Conservation (phyloP, 306 rosid species). For the Lathyrus oleraceus region DNA sequence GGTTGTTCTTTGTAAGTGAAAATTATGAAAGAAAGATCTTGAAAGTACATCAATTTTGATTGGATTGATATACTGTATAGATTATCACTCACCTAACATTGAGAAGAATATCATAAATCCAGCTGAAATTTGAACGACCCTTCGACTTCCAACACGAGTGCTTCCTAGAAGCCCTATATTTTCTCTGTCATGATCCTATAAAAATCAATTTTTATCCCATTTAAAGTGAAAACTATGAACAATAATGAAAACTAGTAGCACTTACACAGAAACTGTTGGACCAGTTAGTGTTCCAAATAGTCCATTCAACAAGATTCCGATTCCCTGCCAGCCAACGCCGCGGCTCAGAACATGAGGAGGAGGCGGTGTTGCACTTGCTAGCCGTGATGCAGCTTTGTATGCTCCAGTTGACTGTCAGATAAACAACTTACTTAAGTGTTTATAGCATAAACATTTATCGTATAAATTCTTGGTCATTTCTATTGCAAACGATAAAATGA, state of each 20-base stretch:
- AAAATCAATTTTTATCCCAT: slow-evolving; percentile 20
- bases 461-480: not conserved
- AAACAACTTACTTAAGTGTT: not conserved
- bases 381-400: slow-evolving; percentile 91
- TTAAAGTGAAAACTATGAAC: slow-evolving; percentile 16
- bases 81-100: slow-evolving; percentile 63
- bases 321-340: slow-evolving; percentile 98
- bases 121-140: slow-evolving; percentile 96
- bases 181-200: slow-evolving; percentile 56
- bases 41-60: not conserved
- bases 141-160: slow-evolving; percentile 96
- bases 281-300: slow-evolving; percentile 93
- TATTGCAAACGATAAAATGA: not conserved
- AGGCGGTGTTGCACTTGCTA: slow-evolving; percentile 98
- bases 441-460: not conserved
- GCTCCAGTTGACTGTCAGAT: slow-evolving; percentile 89
- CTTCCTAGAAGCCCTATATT: slow-evolving; percentile 98
- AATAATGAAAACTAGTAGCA: not conserved
- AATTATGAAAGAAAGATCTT: not conserved
- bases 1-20: slow-evolving; percentile 13
- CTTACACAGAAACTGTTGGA: slow-evolving; percentile 87
- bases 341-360: slow-evolving; percentile 99
- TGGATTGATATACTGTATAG: not conserved
- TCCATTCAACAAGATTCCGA: slow-evolving; percentile 88
- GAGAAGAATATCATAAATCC: slow-evolving; percentile 99